A percentile compares a stretch with the other conserved stretches of the same genome.
phyloP scores from a whole-genome alignment of 2,329 filamentous ascomycete genomes.

The Penicillium sp. region DNA sequence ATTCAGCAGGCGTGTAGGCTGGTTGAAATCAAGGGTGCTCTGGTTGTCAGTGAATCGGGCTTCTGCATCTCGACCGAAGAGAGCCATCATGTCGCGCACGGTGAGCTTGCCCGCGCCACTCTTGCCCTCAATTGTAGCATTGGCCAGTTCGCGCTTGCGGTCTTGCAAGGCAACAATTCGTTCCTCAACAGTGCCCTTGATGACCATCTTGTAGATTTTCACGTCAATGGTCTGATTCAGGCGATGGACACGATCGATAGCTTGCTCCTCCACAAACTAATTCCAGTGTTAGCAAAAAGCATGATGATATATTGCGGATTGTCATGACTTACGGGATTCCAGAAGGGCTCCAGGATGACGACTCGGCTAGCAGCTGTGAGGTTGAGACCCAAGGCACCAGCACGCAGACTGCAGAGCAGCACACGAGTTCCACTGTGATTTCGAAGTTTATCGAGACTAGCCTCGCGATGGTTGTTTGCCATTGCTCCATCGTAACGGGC shows the following conservation, averaged over 20 bases:
- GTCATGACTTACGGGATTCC: conserved; percentile 71
- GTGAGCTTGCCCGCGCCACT: conserved; percentile 75
- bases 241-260: conserved; percentile 97
- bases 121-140: conserved; percentile 80
- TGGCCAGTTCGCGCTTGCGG: conserved; percentile 87
- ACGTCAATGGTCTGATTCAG: conserved; percentile 95
- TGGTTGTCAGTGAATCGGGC: conserved; percentile 41
- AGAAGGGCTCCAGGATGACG: conserved; percentile 94
- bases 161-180: conserved; percentile 92
- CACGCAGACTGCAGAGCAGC: conserved; percentile 88
- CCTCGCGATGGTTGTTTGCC: conserved; percentile 88
- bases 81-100: conserved; percentile 85
- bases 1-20: conserved; percentile 32
- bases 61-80: conserved; percentile 73
- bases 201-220: conserved; percentile 88
- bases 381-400: conserved; percentile 88
- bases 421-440: conserved; percentile 72
- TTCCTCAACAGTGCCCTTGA: conserved; percentile 83
- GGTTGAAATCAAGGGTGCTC: conserved; percentile 39
- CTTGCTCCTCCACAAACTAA: conserved; percentile 97
- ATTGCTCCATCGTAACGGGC: conserved; percentile 93
- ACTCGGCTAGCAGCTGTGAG: conserved; percentile 90
- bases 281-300: conserved; percentile 14
- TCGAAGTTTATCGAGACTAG: conserved; percentile 71
- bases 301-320: conserved; percentile 7